These are phyloP conservation scores for Oemleria cerasiformis DNA, from an alignment of 306 rosid species.

Conservation along the genomic window DNA sequence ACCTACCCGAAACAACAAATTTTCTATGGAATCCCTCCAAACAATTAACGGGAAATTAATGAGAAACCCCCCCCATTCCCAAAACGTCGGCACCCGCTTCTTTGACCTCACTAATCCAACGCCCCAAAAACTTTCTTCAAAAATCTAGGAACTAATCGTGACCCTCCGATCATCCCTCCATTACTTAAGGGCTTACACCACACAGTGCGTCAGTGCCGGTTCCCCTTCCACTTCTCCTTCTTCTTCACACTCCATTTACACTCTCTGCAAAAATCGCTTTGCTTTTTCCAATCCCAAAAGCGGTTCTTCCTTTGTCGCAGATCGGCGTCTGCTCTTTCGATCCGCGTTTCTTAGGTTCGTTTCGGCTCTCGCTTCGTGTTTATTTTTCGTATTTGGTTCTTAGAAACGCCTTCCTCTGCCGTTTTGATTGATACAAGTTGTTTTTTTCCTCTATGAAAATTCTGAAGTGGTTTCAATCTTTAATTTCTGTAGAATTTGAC, in stretches of 20 bases:
- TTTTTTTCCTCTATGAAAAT: background rate
- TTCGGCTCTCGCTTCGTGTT: background rate
- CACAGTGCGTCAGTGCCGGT: constrained; percentile 4
- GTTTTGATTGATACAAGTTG: background rate
- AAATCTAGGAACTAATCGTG: constrained; percentile 9
- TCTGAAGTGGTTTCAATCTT: background rate
- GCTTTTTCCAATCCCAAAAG: constrained; percentile 8
- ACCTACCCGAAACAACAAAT: background rate
- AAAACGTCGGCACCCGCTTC: constrained; percentile 1
- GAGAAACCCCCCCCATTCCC: background rate
- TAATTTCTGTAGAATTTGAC: background rate
- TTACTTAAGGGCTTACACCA: constrained; percentile 20
- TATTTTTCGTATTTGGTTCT: background rate
- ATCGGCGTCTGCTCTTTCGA: constrained; percentile 19
- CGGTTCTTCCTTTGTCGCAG: constrained; percentile 23
- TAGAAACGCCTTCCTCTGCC: background rate
- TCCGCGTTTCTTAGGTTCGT: constrained; percentile 21
- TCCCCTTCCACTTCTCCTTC: background rate
- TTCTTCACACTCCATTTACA: background rate
- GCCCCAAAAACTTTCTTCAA: constrained; percentile 1
- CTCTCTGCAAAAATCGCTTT: constrained; percentile 13
- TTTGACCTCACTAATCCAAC: constrained; percentile 3
- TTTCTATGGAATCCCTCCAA: constrained; percentile 1
- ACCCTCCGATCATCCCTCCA: constrained; percentile 7
- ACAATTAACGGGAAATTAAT: background rate